Percentiles rank a stretch among this genome's conserved stretches.
phyloP scores from a whole-genome alignment of 2,329 filamentous ascomycete genomes.

The Lojkania enalia region DNA sequence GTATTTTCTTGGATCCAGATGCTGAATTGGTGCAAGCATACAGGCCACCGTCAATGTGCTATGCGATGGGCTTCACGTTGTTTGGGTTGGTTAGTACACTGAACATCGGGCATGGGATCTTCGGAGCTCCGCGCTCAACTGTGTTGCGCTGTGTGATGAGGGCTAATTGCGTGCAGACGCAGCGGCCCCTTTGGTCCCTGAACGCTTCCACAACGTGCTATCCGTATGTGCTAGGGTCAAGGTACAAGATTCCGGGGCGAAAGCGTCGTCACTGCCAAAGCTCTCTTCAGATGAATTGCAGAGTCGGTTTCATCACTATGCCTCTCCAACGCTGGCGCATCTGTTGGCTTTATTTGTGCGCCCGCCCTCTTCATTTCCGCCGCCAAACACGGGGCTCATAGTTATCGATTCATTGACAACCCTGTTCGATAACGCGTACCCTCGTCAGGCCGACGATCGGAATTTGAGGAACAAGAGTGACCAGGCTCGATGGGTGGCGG shows the following conservation, averaged over 20 bases:
- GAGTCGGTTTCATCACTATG: constrained; percentile 67
- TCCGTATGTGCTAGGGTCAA: constrained; percentile 11
- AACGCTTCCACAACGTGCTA: constrained; percentile 55
- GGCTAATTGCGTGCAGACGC: constrained; percentile 48
- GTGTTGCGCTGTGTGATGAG: constrained; percentile 10
- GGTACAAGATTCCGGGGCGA: constrained; percentile 8
- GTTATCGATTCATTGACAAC: constrained; percentile 79
- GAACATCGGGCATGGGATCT: constrained; percentile 1
- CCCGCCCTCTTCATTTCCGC: constrained; percentile 66
- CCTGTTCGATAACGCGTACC: constrained; percentile 76
- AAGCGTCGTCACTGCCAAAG: constrained; percentile 17
- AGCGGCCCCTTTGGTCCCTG: constrained; percentile 52
- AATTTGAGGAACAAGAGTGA: constrained; percentile 50
- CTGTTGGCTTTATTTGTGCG: constrained; percentile 73
- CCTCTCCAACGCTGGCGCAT: constrained; percentile 62
- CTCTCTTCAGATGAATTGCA: constrained; percentile 35
- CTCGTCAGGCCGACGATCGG: constrained; percentile 56
- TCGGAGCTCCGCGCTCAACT: constrained; percentile 16
- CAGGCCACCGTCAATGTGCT: constrained; percentile 70
- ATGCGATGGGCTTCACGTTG: constrained; percentile 62
- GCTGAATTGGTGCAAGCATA: constrained; percentile 58
- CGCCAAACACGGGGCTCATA: constrained; percentile 66
- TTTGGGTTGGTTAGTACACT: constrained; percentile 76
- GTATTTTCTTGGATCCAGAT: constrained; percentile 14
- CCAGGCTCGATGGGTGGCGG: constrained; percentile 52